Evolutionary conservation across 2,329 filamentous ascomycete genomes (phyloP).

Genomic region (Fusarium nodosum): DNA sequence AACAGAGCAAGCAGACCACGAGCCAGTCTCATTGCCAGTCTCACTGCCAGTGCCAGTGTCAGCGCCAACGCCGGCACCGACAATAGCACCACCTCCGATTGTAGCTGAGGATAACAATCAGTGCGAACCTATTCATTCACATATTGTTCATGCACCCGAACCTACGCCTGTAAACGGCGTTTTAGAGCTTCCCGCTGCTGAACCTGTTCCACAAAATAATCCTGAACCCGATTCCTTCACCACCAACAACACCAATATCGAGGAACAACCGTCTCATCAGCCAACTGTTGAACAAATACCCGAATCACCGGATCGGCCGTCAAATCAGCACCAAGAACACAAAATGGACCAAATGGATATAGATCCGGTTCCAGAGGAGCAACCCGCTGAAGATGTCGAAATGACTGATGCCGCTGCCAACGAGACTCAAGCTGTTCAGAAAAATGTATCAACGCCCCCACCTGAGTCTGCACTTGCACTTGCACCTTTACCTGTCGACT

Average conservation of each 20-base stretch:
- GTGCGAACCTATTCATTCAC: constrained; percentile 27
- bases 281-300: constrained; percentile 19
- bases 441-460: neutral
- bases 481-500: neutral
- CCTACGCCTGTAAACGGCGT: constrained; percentile 29
- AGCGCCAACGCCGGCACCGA: constrained; percentile 1
- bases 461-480: neutral
- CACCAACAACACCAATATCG: constrained; percentile 21
- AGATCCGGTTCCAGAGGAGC: constrained; percentile 31
- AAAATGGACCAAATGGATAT: constrained; percentile 44
- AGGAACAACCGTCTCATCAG: constrained; percentile 30
- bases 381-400: constrained; percentile 33
- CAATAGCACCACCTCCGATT: constrained; percentile 8
- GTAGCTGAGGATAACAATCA: constrained; percentile 15
- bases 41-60: constrained; percentile 1
- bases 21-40: neutral
- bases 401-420: constrained; percentile 35
- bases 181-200: constrained; percentile 2
- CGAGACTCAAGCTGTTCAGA: constrained; percentile 2
- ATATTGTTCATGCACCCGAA: constrained; percentile 18
- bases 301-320: constrained; percentile 18
- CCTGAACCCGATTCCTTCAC: constrained; percentile 12
- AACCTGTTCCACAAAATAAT: constrained; percentile 23
- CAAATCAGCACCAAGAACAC: constrained; percentile 23
- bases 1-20: constrained; percentile 1